These are phyloP conservation scores for Hypomyces rosellus DNA, from an alignment of 2,329 filamentous ascomycete genomes.

Conservation along the genomic window DNA sequence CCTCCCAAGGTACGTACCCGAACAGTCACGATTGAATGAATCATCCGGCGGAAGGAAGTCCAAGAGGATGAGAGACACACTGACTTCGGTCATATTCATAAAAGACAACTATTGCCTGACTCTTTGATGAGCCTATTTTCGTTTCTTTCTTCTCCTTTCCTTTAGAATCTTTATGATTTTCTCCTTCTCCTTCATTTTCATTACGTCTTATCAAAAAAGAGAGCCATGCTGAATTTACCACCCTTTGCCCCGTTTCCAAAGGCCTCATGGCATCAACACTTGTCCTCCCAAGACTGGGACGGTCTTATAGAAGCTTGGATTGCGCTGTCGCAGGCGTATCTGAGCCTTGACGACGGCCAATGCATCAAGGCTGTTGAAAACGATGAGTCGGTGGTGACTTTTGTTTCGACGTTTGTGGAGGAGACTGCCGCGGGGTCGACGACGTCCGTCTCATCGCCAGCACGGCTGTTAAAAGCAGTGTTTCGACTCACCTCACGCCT, in stretches of 20 bases:
- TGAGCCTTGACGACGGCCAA: conserved; percentile 50
- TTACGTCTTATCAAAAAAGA: background rate
- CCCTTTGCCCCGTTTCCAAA: conserved; percentile 74
- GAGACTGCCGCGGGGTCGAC: conserved; percentile 34
- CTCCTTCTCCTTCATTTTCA: background rate
- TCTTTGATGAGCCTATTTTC: background rate
- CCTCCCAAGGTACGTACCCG: background rate
- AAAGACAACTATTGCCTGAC: background rate
- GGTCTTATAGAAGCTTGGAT: conserved; percentile 72
- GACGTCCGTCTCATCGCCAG: conserved; percentile 21
- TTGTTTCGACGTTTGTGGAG: conserved; percentile 51
- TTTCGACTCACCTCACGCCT: conserved; percentile 60
- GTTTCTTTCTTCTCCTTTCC: background rate
- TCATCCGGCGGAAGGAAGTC: too few species aligned
- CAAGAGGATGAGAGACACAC: too few species aligned
- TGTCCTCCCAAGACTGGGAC: conserved; percentile 69
- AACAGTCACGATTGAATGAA: background rate
- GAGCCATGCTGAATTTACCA: conserved; percentile 41
- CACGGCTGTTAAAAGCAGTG: conserved; percentile 51
- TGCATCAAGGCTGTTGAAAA: conserved; percentile 46
- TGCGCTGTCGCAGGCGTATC: conserved; percentile 57
- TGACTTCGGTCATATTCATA: background rate
- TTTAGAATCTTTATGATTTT: background rate
- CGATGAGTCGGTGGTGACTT: conserved; percentile 47
- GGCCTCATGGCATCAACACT: conserved; percentile 56